phyloP scores from a whole-genome alignment of 2,329 filamentous ascomycete genomes.

The Diaporthe vexans region DNA sequence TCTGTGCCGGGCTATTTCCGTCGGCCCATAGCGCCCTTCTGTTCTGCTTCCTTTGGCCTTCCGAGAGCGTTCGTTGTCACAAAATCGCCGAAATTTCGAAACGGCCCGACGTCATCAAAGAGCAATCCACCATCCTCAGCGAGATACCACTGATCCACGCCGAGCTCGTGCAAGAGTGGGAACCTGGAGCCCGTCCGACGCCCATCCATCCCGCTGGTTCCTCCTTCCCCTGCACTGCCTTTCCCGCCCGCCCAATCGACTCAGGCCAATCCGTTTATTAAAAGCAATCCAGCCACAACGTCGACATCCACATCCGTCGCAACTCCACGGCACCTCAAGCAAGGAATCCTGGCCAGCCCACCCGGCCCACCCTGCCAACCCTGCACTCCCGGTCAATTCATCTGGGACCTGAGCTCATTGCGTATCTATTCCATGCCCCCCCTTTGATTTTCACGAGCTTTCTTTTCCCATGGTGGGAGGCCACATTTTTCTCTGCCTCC shows the following conservation, averaged over 20 bases:
- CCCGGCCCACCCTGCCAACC: conserved; percentile 23
- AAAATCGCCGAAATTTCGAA: conserved; percentile 36
- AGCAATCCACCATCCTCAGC: conserved; percentile 19
- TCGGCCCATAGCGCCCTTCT: conserved; percentile 20
- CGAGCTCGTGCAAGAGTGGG: conserved; percentile 21
- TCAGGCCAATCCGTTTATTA: conserved; percentile 27
- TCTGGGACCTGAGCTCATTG: conserved; percentile 18
- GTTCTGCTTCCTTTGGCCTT: conserved; percentile 6
- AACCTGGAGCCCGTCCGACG: conserved; percentile 17
- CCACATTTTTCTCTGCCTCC: conserved; percentile 11
- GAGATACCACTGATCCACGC: conserved; percentile 24
- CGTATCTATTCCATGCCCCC: conserved; percentile 23
- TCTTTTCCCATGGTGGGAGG: conserved; percentile 13
- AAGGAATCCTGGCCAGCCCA: conserved; percentile 33
- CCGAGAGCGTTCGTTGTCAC: not conserved
- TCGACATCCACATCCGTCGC: conserved; percentile 28
- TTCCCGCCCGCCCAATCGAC: conserved; percentile 26
- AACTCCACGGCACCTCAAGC: conserved; percentile 24
- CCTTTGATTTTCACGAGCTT: conserved; percentile 22
- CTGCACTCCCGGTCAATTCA: conserved; percentile 26
- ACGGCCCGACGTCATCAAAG: conserved; percentile 37
- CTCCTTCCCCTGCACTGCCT: conserved; percentile 33
- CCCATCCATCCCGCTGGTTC: conserved; percentile 20
- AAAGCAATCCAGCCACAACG: conserved; percentile 24
- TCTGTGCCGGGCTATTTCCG: conserved; percentile 30